These are phyloP conservation scores for Zymoseptoria passerinii DNA, from an alignment of 2,329 filamentous ascomycete genomes.

Conservation along the genomic window DNA sequence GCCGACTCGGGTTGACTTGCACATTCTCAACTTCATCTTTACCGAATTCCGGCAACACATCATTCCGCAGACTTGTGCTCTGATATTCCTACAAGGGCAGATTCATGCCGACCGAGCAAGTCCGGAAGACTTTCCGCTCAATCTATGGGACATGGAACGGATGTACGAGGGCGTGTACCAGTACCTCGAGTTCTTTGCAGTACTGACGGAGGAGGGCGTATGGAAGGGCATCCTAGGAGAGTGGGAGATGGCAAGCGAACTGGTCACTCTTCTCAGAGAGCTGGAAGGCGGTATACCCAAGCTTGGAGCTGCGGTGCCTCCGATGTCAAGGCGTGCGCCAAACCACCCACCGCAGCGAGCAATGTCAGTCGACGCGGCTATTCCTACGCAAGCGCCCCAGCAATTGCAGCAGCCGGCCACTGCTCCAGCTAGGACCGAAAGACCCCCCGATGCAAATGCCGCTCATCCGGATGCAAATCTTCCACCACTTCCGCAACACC, in stretches of 20 bases:
- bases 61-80: conserved; percentile 85
- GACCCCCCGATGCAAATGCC: conserved; percentile 50
- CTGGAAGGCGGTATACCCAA: conserved; percentile 83
- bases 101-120: conserved; percentile 69
- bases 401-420: conserved; percentile 8
- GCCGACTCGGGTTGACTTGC: conserved; percentile 47
- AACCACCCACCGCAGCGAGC: conserved; percentile 13
- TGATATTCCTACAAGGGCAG: conserved; percentile 87
- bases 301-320: conserved; percentile 49
- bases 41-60: conserved; percentile 87
- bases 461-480: conserved; percentile 12
- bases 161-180: conserved; percentile 92
- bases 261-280: conserved; percentile 77
- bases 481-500: conserved; percentile 28
- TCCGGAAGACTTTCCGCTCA: conserved; percentile 82
- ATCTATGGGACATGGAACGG: conserved; percentile 95
- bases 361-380: conserved; percentile 4
- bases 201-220: conserved; percentile 74
- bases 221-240: conserved; percentile 80
- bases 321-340: conserved; percentile 29
- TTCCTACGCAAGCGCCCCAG: not conserved
- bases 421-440: conserved; percentile 47
- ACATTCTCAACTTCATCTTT: conserved; percentile 80
- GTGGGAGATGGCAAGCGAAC: conserved; percentile 84
- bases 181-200: conserved; percentile 87